phyloP scores from a whole-genome alignment of 2,329 filamentous ascomycete species.

The Clonostachys rosea region DNA sequence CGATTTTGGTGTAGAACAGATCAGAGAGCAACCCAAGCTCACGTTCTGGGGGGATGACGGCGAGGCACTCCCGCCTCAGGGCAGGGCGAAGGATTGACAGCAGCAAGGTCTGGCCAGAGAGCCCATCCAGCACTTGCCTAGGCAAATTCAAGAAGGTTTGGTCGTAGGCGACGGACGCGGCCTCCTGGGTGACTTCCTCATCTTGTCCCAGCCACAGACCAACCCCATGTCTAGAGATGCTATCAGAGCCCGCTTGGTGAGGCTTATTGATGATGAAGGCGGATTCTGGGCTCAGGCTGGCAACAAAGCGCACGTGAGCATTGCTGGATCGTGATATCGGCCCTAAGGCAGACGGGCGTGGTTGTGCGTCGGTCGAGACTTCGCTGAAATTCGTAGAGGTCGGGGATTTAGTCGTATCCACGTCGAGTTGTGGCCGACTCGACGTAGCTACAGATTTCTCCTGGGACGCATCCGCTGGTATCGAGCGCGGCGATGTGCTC shows the following conservation, averaged over 20 bases:
- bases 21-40: conserved; percentile 6
- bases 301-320: conserved; percentile 10
- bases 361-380: background rate
- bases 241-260: conserved; percentile 1
- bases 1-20: conserved; percentile 11
- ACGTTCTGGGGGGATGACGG: conserved; percentile 5
- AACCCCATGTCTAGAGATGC: conserved; percentile 8
- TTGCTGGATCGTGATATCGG: conserved; percentile 1
- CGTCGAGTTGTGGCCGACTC: background rate
- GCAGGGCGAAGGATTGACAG: conserved; percentile 7
- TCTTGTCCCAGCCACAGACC: conserved; percentile 9
- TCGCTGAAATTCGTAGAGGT: background rate
- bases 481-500: background rate
- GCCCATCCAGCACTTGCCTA: conserved; percentile 5
- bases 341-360: background rate
- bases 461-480: background rate
- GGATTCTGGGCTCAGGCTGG: conserved; percentile 13
- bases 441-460: conserved; percentile 1
- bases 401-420: background rate
- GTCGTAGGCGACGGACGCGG: background rate
- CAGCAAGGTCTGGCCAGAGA: conserved; percentile 3
- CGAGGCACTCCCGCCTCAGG: conserved; percentile 7
- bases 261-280: conserved; percentile 11
- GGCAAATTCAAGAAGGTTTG: conserved; percentile 2
- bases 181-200: conserved; percentile 1